Percentiles rank a stretch among this genome's conserved stretches.
These are phyloP conservation scores for Umbilicaria muhlenbergii DNA, from an alignment of 495 filamentous ascomycete species.

Conservation along the genomic window DNA sequence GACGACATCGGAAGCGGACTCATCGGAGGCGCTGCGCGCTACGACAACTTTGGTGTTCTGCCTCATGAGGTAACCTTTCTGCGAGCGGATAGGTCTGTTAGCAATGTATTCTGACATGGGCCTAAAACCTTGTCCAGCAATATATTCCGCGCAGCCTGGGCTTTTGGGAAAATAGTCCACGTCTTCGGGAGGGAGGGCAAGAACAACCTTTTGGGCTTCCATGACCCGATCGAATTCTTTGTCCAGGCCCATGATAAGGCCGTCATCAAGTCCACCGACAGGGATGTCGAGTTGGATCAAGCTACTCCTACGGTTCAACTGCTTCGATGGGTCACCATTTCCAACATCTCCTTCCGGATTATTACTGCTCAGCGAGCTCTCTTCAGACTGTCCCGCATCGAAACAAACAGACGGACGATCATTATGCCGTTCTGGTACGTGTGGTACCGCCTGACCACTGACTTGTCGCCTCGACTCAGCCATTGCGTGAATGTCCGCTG, in stretches of 20 bases:
- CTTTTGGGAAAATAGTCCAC: conserved; percentile 6
- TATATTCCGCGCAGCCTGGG: conserved; percentile 9
- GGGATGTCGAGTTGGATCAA: conserved; percentile 55
- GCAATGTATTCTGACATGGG: conserved; percentile 20
- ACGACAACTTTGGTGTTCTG: conserved; percentile 97
- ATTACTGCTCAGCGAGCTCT: conserved; percentile 17
- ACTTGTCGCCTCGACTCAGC: conserved; percentile 72
- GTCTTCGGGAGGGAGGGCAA: conserved; percentile 33
- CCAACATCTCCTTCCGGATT: conserved; percentile 10
- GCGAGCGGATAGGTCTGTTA: conserved; percentile 42
- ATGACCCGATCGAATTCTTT: conserved; percentile 91
- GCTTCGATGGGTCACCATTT: conserved; percentile 9
- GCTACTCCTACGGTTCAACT: conserved; percentile 31
- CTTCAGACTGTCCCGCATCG: conserved; percentile 19
- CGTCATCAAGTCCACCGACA: conserved; percentile 29
- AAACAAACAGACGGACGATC: conserved; percentile 30
- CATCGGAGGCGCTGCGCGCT: conserved; percentile 51
- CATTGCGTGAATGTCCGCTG: conserved; percentile 74
- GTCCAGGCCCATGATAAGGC: conserved; percentile 70
- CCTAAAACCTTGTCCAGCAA: conserved; percentile 15
- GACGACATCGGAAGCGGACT: conserved; percentile 23
- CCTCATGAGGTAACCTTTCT: conserved; percentile 97
- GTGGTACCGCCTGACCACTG: conserved; percentile 53
- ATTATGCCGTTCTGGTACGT: conserved; percentile 43
- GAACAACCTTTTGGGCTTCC: conserved; percentile 92